A percentile compares a stretch with the other conserved stretches of the same genome.
Conservation (phyloP, 805 yeast species). For the Barnettozyma californica region DNA sequence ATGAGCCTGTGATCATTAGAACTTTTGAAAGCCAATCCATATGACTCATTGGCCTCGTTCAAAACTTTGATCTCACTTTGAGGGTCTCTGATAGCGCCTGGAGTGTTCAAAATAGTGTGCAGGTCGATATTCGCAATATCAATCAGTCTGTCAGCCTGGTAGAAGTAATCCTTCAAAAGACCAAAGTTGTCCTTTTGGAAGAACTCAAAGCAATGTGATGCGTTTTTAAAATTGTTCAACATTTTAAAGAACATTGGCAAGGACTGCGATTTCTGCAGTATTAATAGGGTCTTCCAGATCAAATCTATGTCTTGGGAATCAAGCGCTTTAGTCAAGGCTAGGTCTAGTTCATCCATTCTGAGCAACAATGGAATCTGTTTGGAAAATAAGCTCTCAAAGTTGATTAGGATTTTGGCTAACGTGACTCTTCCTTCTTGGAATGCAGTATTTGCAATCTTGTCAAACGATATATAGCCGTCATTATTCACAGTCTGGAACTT, state of each 20-base stretch:
- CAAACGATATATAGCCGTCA: constrained; percentile 45
- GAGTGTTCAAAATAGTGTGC: constrained; percentile 7
- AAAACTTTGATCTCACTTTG: constrained; percentile 20
- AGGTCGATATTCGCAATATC: constrained; percentile 42
- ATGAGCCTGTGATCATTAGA: constrained; percentile 35
- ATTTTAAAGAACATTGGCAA: constrained; percentile 65
- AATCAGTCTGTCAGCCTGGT: constrained; percentile 55
- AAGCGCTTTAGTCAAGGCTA: constrained; percentile 64
- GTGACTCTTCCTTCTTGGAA: constrained; percentile 74
- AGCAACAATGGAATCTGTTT: constrained; percentile 60
- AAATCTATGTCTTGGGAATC: constrained; percentile 39
- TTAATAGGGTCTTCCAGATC: constrained; percentile 49
- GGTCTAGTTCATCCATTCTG: constrained; percentile 64
- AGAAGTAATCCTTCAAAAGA: constrained; percentile 47
- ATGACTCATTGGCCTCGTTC: constrained; percentile 25
- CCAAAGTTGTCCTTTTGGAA: constrained; percentile 31
- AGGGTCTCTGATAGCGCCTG: constrained; percentile 17
- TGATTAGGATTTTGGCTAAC: constrained; percentile 62
- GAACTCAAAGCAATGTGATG: constrained; percentile 30
- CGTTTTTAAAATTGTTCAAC: constrained; percentile 42
- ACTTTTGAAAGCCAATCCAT: constrained; percentile 29
- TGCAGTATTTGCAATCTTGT: constrained; percentile 58
- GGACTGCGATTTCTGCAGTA: constrained; percentile 47
- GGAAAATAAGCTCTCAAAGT: constrained; percentile 53
- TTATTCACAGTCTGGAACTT: constrained; percentile 33